These are phyloP conservation scores for Debaryomyces nepalensis DNA, from an alignment of 1,139 yeast genomes.

Conservation along the genomic window DNA sequence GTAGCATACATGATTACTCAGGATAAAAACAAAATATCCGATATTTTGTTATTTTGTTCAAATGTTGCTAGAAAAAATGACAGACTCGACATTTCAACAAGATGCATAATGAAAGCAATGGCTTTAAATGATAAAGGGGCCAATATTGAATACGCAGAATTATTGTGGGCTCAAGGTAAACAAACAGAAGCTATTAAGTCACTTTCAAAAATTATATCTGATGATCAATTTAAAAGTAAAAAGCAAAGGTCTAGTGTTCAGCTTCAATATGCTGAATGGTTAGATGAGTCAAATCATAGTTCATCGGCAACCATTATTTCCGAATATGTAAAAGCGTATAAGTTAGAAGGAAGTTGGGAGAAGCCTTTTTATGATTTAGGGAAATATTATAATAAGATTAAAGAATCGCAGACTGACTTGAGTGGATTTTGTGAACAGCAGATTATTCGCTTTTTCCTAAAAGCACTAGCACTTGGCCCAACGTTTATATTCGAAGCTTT, in stretches of 20 bases:
- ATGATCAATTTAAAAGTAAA: constrained; percentile 21
- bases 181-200: constrained; percentile 82
- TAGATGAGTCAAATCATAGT: constrained; percentile 84
- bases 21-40: constrained; percentile 36
- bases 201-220: constrained; percentile 48
- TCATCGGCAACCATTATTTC: constrained; percentile 73
- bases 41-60: constrained; percentile 64
- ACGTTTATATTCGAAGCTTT: constrained; percentile 80
- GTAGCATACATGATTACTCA: constrained; percentile 54
- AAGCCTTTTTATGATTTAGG: constrained; percentile 84
- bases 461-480: constrained; percentile 71
- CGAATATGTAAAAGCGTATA: constrained; percentile 66
- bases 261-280: constrained; percentile 84
- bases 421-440: constrained; percentile 70
- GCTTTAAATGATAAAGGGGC: constrained; percentile 55
- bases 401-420: constrained; percentile 59
- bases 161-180: constrained; percentile 91
- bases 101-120: constrained; percentile 72
- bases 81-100: constrained; percentile 74
- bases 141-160: constrained; percentile 78
- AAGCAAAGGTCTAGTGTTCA: constrained; percentile 56
- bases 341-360: constrained; percentile 69
- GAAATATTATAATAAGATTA: constrained; percentile 72
- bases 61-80: constrained; percentile 69
- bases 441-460: constrained; percentile 66